Evolutionary conservation across 169 alveolate species (phyloP).

Genomic region (Theileria sp.): DNA sequence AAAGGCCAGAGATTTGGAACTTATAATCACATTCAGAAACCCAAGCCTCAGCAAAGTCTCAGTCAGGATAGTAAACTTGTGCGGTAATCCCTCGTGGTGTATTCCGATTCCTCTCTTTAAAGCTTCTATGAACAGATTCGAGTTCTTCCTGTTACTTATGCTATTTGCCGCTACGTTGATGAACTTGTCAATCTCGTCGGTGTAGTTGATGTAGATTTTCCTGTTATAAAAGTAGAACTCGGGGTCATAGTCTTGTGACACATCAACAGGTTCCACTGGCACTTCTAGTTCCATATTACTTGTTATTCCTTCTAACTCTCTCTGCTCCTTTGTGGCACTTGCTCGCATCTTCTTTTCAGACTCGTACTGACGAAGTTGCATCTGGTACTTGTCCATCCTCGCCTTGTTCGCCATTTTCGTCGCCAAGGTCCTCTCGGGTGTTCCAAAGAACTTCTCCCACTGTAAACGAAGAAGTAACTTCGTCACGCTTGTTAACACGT

Average conservation of each 20-base stretch:
- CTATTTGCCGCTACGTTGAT: slow-evolving; percentile 70
- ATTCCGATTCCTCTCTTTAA: slow-evolving; percentile 88
- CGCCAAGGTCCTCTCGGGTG: slow-evolving; percentile 77
- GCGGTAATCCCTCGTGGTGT: slow-evolving; percentile 86
- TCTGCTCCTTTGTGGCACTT: slow-evolving; percentile 76
- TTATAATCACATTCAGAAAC: slow-evolving; percentile 79
- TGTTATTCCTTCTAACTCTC: slow-evolving; percentile 82
- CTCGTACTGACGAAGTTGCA: slow-evolving; percentile 77
- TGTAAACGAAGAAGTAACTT: slow-evolving; percentile 77
- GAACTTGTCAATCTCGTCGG: slow-evolving; percentile 74
- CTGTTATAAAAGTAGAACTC: slow-evolving; percentile 81
- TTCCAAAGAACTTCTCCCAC: slow-evolving; percentile 84
- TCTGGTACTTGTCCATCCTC: slow-evolving; percentile 78
- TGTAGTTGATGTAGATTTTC: slow-evolving; percentile 68
- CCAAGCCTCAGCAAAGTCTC: slow-evolving; percentile 85
- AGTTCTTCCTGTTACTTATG: slow-evolving; percentile 68
- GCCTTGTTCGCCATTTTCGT: slow-evolving; percentile 79
- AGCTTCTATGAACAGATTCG: slow-evolving; percentile 75
- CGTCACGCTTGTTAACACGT: slow-evolving; percentile 71
- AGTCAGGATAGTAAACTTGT: slow-evolving; percentile 74
- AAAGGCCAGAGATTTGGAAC: slow-evolving; percentile 85
- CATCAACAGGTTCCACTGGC: slow-evolving; percentile 82
- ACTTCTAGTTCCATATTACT: slow-evolving; percentile 73
- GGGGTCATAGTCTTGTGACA: slow-evolving; percentile 85
- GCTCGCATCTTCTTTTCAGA: slow-evolving; percentile 75